These are phyloP conservation scores for Mycosarcoma mackinlayi DNA, from an alignment of 1,284 basidiomycete genomes.

Conservation along the genomic window DNA sequence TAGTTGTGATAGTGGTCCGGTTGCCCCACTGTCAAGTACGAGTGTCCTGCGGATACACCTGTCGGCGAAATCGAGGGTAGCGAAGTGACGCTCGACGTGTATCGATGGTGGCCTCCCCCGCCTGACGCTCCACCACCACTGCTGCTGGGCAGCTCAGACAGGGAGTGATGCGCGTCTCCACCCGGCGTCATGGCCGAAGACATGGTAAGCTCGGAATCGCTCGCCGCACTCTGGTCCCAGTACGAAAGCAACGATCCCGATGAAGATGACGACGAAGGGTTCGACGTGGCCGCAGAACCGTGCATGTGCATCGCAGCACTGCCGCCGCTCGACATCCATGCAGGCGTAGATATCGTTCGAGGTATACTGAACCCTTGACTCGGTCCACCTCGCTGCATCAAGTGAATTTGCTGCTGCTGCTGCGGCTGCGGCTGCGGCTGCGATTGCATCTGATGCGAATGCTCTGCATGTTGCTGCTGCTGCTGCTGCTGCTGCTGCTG, in stretches of 20 bases:
- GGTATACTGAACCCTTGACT: conserved; percentile 22
- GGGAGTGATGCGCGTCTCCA: conserved; percentile 15
- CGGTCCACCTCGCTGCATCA: not conserved
- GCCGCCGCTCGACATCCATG: conserved; percentile 16
- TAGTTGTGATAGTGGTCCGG: conserved; percentile 24
- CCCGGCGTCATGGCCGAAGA: conserved; percentile 13
- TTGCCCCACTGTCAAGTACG: conserved; percentile 6
- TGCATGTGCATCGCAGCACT: conserved; percentile 8
- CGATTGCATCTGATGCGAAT: not conserved
- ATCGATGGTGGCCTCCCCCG: conserved; percentile 15
- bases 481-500: not conserved
- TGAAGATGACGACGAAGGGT: conserved; percentile 23
- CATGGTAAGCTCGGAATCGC: conserved; percentile 29
- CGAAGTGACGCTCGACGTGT: conserved; percentile 23
- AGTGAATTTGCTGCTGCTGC: not conserved
- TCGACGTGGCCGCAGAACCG: conserved; percentile 2
- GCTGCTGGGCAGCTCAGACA: conserved; percentile 6
- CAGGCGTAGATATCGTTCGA: conserved; percentile 16
- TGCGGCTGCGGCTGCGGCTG: conserved; percentile 5
- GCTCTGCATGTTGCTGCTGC: not conserved
- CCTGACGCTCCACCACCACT: not conserved
- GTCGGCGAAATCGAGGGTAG: conserved; percentile 19
- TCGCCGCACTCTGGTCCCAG: conserved; percentile 27
- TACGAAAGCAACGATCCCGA: conserved; percentile 30
- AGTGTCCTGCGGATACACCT: conserved; percentile 3